Evolutionary conservation across 495 filamentous ascomycete species (phyloP).

Genomic region (Penicillium riverlandense): DNA sequence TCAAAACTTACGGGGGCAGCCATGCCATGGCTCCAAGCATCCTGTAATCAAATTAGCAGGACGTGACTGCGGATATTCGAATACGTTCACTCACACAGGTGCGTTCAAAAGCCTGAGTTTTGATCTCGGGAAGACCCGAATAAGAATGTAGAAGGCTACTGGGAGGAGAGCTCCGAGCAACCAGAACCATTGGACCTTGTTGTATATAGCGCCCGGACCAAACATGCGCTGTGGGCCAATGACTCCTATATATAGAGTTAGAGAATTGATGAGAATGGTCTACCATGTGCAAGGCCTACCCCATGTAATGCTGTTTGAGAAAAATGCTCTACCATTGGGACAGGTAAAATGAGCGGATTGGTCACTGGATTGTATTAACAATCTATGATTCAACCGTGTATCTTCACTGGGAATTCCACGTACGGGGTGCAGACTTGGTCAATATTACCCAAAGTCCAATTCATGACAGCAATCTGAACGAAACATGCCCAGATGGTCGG

Average conservation of each 20-base stretch:
- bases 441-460: slow-evolving; percentile 51
- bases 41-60: slow-evolving; percentile 11
- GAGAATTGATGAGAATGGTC: not conserved
- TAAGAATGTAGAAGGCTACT: slow-evolving; percentile 40
- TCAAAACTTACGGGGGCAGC: slow-evolving; percentile 41
- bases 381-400: no score
- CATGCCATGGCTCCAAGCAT: slow-evolving; percentile 51
- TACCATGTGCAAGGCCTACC: slow-evolving; percentile 1
- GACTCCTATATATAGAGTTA: slow-evolving; percentile 34
- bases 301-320: slow-evolving; percentile 54
- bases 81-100: slow-evolving; percentile 23
- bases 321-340: slow-evolving; percentile 53
- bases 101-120: slow-evolving; percentile 44
- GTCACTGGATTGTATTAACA: slow-evolving; percentile 11
- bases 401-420: slow-evolving; percentile 24
- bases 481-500: slow-evolving; percentile 53
- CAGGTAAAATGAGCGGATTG: slow-evolving; percentile 43
- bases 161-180: slow-evolving; percentile 45
- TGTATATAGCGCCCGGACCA: slow-evolving; percentile 52
- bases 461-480: slow-evolving; percentile 51
- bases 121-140: slow-evolving; percentile 39
- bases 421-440: slow-evolving; percentile 46
- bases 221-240: slow-evolving; percentile 55
- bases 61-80: not conserved
- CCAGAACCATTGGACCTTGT: slow-evolving; percentile 49